Base-by-base conservation (phyloP, 202 grass and related monocot genomes). In the Schoenoplectus triqueter region DNA sequence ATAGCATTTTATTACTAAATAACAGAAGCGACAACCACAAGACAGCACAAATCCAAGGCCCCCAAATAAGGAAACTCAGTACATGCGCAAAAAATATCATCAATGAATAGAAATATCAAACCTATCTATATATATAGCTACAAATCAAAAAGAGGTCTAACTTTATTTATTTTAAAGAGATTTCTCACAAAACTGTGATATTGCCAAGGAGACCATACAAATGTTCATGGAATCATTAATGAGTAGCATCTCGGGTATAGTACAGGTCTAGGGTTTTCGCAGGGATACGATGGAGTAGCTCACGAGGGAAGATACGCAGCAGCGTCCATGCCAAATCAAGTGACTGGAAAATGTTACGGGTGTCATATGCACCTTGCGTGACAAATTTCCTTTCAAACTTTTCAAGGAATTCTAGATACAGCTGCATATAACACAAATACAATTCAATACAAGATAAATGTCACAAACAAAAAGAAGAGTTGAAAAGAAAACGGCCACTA, bases 341-440 rank as follows among this genome's bases (percentile, higher is more conserved):
- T 11, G 95, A 98, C 71, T 98, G 95, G 89, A 98, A 98, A 70
- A 98, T 95, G 89, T 95, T 98, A 3, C 95, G 84, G 18, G 95
- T 98, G 57, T 98, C 95, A 0, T 99, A 99, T 86, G 96, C 93
- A 21, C 96, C 93, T 87, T 99, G 96, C 59, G 90, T 1, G 2
- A 99, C 96, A 72, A 99, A 99, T 88, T 99, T 95, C 88, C 86
- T 94, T 86, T 99, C 96, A 52, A 99, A 98, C 80, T 98, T 98
- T 71, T 98, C 95, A 0, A 99, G 88, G 87, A 99, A 99, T 75
- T 99, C 96, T 20, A 99, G 80, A 84, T 99, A 99, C 40, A 99
- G 96, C 96, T 99, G 93, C 17, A 48, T 56, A 89, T 72, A 49
- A 42, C 3, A 60, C 61, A 89, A 87, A 80, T 0, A 82, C 85